Conservation (phyloP, 495 filamentous ascomycete genomes). For the Cairneyella variabilis region DNA sequence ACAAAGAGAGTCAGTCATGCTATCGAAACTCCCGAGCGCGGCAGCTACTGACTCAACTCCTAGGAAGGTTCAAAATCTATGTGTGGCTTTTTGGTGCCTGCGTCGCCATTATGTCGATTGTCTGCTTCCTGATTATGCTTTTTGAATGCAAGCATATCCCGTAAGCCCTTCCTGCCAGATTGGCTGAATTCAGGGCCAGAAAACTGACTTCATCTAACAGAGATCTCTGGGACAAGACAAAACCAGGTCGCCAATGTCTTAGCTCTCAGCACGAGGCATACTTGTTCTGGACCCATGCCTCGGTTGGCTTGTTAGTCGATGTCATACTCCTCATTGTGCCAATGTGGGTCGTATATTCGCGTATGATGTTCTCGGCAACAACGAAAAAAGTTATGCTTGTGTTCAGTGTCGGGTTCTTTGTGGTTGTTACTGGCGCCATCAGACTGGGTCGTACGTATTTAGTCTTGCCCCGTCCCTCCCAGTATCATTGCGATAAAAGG, state of each 20-base stretch:
- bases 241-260: slow-evolving; percentile 19
- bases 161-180: too few species aligned
- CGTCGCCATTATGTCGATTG: not conserved
- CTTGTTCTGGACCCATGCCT: slow-evolving; percentile 25
- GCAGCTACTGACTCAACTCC: too few species aligned
- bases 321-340: slow-evolving; percentile 27
- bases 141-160: slow-evolving; percentile 4
- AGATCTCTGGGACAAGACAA: not conserved
- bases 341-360: slow-evolving; percentile 30
- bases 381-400: slow-evolving; percentile 30
- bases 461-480: not conserved
- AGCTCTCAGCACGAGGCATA: slow-evolving; percentile 1
- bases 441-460: slow-evolving; percentile 18
- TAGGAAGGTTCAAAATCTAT: not conserved
- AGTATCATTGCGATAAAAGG: too few species aligned
- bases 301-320: slow-evolving; percentile 28
- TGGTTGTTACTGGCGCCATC: slow-evolving; percentile 26
- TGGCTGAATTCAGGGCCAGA: too few species aligned
- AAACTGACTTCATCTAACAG: not conserved
- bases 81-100: not conserved
- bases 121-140: slow-evolving; percentile 14
- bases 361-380: slow-evolving; percentile 30
- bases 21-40: too few species aligned
- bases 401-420: slow-evolving; percentile 29
- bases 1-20: slow-evolving; percentile 26